Evolutionary conservation across 2,329 filamentous ascomycete genomes (phyloP).

Genomic region (Xylaria digitata): DNA sequence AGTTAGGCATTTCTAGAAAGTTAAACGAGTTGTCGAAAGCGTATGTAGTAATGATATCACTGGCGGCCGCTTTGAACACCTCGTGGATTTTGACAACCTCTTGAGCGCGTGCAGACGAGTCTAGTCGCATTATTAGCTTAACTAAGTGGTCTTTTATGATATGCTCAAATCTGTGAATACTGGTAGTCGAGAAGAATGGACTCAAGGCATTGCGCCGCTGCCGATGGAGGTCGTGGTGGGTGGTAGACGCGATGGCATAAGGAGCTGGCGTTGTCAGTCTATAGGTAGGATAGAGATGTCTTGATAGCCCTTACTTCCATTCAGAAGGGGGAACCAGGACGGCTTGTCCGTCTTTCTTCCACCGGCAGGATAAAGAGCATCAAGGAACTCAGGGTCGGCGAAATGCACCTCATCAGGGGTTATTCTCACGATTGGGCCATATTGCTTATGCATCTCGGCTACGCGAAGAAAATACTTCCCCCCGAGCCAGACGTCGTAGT

Average conservation of each 20-base stretch:
- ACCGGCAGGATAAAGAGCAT: neutral
- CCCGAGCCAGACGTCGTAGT: conserved; percentile 30
- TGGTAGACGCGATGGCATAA: conserved; percentile 15
- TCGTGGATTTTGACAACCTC: conserved; percentile 32
- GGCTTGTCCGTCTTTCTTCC: conserved; percentile 30
- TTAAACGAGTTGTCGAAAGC: conserved; percentile 35
- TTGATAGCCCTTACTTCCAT: no score
- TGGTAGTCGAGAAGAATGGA: conserved; percentile 24
- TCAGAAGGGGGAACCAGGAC: no score
- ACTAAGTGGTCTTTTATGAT: conserved; percentile 32
- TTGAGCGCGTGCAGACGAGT: neutral
- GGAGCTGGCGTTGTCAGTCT: neutral
- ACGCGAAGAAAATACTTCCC: conserved; percentile 32
- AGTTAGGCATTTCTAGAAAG: conserved; percentile 37
- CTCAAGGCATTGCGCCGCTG: conserved; percentile 15
- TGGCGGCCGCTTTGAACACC: conserved; percentile 41
- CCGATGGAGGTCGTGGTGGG: conserved; percentile 23
- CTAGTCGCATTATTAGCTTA: neutral
- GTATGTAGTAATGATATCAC: conserved; percentile 43
- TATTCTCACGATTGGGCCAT: conserved; percentile 30
- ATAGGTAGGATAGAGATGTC: no score
- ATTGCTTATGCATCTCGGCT: conserved; percentile 35
- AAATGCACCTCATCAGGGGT: conserved; percentile 29
- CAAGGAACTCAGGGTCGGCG: conserved; percentile 24
- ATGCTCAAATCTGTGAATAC: conserved; percentile 20